Conservation (phyloP, 176 grass and related monocot species). For the Phoenix roebelenii region DNA sequence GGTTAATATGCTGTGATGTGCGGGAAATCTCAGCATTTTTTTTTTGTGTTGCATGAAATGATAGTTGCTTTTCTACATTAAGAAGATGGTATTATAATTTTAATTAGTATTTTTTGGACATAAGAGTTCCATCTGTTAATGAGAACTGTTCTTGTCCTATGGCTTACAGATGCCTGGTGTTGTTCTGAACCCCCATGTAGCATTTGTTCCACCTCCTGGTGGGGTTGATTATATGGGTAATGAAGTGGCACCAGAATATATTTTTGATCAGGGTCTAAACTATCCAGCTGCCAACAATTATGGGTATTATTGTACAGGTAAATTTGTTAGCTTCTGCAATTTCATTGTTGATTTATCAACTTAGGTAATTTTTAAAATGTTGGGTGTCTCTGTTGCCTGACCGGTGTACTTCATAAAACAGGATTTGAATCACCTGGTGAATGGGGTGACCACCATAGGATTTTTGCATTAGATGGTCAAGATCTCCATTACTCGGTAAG, state of each 20-base stretch:
- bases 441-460: constrained; percentile 53
- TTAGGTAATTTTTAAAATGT: neutral
- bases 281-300: constrained; percentile 45
- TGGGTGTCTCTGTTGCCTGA: constrained; percentile 1
- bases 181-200: constrained; percentile 24
- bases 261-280: constrained; percentile 45
- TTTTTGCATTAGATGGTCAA: constrained; percentile 57
- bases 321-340: neutral
- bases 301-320: constrained; percentile 54
- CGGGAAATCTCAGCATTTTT: too few relatives aligned
- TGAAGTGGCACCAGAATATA: constrained; percentile 28
- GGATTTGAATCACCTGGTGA: constrained; percentile 51
- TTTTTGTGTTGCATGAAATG: too few relatives aligned
- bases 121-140: neutral
- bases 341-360: neutral
- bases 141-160: neutral
- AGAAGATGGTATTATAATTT: neutral
- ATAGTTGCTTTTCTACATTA: constrained; percentile 3
- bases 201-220: constrained; percentile 23
- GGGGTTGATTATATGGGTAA: constrained; percentile 35
- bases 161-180: constrained; percentile 53
- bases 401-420: constrained; percentile 8
- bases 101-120: neutral
- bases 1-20: too few relatives aligned
- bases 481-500: constrained; percentile 60